Evolutionary conservation across 352 stramenopile genomes (phyloP), one percentile per base, ranked within the genome.

Genomic region (Globisporangium nunn): DNA sequence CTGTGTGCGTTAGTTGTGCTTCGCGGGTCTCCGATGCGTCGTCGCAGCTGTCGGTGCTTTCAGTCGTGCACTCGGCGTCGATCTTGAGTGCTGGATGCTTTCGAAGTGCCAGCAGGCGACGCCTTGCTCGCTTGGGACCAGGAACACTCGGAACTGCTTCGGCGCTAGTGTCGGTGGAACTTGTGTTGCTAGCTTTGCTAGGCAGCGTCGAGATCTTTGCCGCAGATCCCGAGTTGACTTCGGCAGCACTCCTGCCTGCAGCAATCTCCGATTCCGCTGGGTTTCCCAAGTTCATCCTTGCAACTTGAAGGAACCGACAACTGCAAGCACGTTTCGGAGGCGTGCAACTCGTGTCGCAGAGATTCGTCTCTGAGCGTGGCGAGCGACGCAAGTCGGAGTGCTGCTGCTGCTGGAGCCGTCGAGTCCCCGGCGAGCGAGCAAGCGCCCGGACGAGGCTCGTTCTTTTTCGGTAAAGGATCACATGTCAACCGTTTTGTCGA

Each of bases 1-100:
- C 4, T 18, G 39, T 14, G 4, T 41, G 37, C 17, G 51, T 51
- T 50, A 41, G 17, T 49, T 61, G 8, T 31, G 44, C 51, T 35
- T 56, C 45, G 37, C 60, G 59, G 41, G 41, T 63, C 50, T 63
- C 56, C 6, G 37, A 55, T 29, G 11, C 37, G 37, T 43, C 44
- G 18, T 49, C 44, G n/a, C 44, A 49, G 18, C 44, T 49, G 44
- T 49, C 44, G 12, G 44, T 5, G 44, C 44, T 8, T 28, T 49
- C 44, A 2, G 44, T 28, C 18, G 57, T 52, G 49, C 56, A 17
- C 50, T 62, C 57, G 18, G 58, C 44, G 35, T 64, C 52, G 28
- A 64, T 64, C 46, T 57, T 64, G 44, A 66, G 48, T 14, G 17
- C 54, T 31, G 52, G 43, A 58, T 48, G 47, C 35, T 63, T 63